Percentiles rank a stretch among this genome's conserved stretches.
These are phyloP conservation scores for Coemansia sp. DNA, from an alignment of 192 early-diverging fungal species.

Conservation along the genomic window DNA sequence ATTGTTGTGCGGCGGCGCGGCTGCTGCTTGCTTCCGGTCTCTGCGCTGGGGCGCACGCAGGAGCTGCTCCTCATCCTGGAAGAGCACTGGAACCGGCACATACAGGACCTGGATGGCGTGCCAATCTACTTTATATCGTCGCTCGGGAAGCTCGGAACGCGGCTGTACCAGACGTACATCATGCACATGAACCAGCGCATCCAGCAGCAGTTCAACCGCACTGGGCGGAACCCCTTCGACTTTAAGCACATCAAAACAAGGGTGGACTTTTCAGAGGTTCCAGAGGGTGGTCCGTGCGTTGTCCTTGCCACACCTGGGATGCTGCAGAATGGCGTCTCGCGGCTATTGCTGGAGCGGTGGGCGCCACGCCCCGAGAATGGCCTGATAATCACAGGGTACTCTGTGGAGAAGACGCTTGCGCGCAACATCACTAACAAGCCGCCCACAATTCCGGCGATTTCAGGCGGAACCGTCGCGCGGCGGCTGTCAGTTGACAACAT, in stretches of 20 bases:
- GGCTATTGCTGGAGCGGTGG: constrained; percentile 96
- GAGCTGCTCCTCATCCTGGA: constrained; percentile 95
- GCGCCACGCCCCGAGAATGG: constrained; percentile 89
- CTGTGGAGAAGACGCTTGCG: constrained; percentile 94
- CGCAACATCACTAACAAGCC: constrained; percentile 83
- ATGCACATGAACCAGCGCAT: constrained; percentile 98
- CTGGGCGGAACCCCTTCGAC: constrained; percentile 87
- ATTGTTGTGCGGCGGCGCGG: constrained; percentile 81
- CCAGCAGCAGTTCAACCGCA: constrained; percentile 73
- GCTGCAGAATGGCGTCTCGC: constrained; percentile 93
- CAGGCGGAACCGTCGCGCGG: constrained; percentile 76
- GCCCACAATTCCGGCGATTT: constrained; percentile 74
- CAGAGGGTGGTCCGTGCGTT: constrained; percentile 95
- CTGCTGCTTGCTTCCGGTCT: constrained; percentile 92
- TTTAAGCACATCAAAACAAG: constrained; percentile 95
- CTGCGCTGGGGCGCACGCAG: constrained; percentile 96
- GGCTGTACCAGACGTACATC: constrained; percentile 94
- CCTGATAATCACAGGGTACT: constrained; percentile 94
- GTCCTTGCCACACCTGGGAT: constrained; percentile 99
- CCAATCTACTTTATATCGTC: constrained; percentile 95
- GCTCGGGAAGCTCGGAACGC: constrained; percentile 96
- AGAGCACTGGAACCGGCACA: constrained; percentile 93
- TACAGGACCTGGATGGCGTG: constrained; percentile 76
- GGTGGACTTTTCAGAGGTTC: constrained; percentile 81
- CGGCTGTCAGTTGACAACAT: constrained; percentile 90